Base-by-base conservation (phyloP, 495 filamentous ascomycete species). In the Talaromyces thailandensis region DNA sequence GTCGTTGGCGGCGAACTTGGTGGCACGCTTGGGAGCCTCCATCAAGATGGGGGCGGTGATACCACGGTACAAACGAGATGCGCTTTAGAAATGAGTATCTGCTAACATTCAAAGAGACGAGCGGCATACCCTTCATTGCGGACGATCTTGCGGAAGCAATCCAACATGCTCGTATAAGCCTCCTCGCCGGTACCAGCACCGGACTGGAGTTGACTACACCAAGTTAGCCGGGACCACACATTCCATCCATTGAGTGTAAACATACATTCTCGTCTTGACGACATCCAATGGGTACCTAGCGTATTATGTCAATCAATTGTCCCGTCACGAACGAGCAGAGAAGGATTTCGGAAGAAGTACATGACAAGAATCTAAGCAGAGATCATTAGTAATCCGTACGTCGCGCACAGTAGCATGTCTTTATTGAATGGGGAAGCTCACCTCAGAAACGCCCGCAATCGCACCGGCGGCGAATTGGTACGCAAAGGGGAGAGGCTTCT, bases 1-100 rank as follows among this genome's bases (percentile, higher is more conserved):
- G 72, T 98, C 95, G 75, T 98, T 98, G 72, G 94, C 95, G 57
- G 94, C 93, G 77, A 98, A 98, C 75, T 98, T 98, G 76, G 90
- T 96, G 8, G 94, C 94, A 73, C 94, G 87, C 84, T 98, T 98
- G 61, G 94, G 94, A 18, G 94, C 94, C 78, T 98, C 94, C 94
- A 98, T 98, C 65, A 97, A 79, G 66, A 98, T 98, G 23, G 94
- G 94, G 14, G 95, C 93, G 29, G 84, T 87, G 73, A 98, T 98
- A 71, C 94, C 94, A 68, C 94, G 90, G 79, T 98, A 98, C 21
- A 98, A 78, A 58, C 93, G 85, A 60, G 90, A 93, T 74, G 88
- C 85, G 29, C 92, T 95, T 8, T 21, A 62, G 56, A 65, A 18
- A 14, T 35, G 31, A 32, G 55, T 8, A 6, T 25, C 3, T n/a